Conservation (phyloP, 805 yeast genomes). For the Ogataea saltuana region DNA sequence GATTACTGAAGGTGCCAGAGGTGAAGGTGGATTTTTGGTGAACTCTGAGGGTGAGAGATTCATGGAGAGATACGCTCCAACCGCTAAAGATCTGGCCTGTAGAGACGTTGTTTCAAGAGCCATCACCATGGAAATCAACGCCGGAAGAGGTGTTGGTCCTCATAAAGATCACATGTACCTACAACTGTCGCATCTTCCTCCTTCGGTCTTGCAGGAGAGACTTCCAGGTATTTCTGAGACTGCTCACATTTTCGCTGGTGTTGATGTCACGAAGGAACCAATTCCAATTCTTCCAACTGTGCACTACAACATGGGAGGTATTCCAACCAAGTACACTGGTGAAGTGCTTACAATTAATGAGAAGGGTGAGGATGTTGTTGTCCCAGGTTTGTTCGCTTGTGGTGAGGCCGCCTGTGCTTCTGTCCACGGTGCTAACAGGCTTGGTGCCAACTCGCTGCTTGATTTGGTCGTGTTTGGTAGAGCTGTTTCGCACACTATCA, state of each 20-base stretch:
- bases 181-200: conserved; percentile 93
- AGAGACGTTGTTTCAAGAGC: conserved; percentile 99
- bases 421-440: conserved; percentile 98
- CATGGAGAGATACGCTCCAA: conserved; percentile 99
- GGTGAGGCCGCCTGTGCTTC: conserved; percentile 99
- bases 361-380: conserved; percentile 85
- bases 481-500: conserved; percentile 92
- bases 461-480: conserved; percentile 98
- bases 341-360: conserved; percentile 84
- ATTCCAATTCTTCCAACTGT: conserved; percentile 98
- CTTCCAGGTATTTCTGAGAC: conserved; percentile 99
- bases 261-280: conserved; percentile 98
- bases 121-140: conserved; percentile 97
- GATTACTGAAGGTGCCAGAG: conserved; percentile 99
- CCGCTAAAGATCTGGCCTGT: conserved; percentile 96
- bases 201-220: conserved; percentile 89
- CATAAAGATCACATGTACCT: conserved; percentile 91
- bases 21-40: conserved; percentile 98
- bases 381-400: conserved; percentile 93
- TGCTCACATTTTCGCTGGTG: conserved; percentile 98
- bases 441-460: conserved; percentile 96
- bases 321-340: conserved; percentile 97
- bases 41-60: conserved; percentile 98
- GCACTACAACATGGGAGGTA: conserved; percentile 99
- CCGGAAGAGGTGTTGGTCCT: conserved; percentile 99